Evolutionary conservation across 2,329 filamentous ascomycete genomes (phyloP).

Genomic region (Diaporthe eres): DNA sequence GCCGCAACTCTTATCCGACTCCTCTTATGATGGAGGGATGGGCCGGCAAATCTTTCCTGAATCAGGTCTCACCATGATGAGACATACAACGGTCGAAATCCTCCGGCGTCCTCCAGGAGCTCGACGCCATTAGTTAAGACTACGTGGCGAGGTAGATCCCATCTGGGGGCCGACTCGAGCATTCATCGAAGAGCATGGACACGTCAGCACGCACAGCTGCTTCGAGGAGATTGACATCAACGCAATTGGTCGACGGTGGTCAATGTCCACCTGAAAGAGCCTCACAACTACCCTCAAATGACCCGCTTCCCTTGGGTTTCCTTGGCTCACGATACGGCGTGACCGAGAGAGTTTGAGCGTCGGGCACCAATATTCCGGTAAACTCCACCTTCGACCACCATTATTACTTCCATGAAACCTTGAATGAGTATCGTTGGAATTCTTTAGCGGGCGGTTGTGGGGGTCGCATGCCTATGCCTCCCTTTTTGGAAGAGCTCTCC

Average conservation of each 20-base stretch:
- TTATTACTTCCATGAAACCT: background rate
- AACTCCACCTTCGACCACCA: background rate
- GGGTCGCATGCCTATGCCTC: background rate
- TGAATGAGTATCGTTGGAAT: background rate
- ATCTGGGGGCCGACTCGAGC: constrained; percentile 2
- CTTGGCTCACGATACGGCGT: background rate
- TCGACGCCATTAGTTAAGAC: background rate
- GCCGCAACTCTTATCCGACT: background rate
- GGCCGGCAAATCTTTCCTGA: constrained; percentile 3
- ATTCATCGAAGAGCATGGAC: background rate
- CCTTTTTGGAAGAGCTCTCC: constrained; percentile 1
- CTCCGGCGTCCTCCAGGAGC: background rate
- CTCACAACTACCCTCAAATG: background rate
- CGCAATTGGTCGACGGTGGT: background rate
- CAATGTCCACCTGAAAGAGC: background rate
- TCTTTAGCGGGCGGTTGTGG: background rate
- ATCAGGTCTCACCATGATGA: background rate
- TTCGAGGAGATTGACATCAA: background rate
- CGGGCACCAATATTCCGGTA: background rate
- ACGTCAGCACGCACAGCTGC: background rate
- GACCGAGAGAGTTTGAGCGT: background rate
- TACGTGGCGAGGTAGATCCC: constrained; percentile 10
- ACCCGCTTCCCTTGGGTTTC: background rate
- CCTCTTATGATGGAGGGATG: constrained; percentile 5
- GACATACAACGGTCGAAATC: background rate